Conservation (phyloP, 345 rosid genomes). For the Sonneratia caseolaris region DNA sequence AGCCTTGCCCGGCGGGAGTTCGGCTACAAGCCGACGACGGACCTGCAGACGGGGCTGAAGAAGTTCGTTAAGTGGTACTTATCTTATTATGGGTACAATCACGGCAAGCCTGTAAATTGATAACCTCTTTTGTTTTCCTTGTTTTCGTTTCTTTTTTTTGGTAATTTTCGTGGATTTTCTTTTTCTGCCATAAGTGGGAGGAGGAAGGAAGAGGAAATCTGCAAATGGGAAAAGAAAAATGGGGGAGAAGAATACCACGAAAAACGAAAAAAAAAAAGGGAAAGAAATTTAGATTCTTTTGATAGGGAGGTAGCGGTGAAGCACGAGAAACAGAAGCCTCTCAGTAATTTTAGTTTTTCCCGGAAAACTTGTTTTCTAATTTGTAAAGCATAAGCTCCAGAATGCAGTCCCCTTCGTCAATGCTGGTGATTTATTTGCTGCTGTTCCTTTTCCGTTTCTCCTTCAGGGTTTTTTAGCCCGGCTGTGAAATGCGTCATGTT, state of each 20-base stretch:
- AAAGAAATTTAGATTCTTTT: conserved; percentile 2
- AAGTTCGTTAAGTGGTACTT: conserved; percentile 30
- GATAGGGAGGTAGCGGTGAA: neutral
- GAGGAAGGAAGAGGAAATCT: neutral
- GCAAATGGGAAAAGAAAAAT: neutral
- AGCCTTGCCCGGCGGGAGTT: conserved; percentile 19
- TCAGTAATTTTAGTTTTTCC: neutral
- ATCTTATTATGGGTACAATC: conserved; percentile 26
- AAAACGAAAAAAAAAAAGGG: neutral
- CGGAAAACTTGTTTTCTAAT: neutral
- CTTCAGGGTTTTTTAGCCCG: neutral
- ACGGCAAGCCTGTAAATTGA: conserved; percentile 18
- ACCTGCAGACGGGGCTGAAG: conserved; percentile 26
- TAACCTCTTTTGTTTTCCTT: neutral
- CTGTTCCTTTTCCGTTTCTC: neutral
- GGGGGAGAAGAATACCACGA: neutral
- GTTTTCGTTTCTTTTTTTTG: neutral
- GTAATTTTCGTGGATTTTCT: conserved; percentile 2
- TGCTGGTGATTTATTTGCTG: neutral
- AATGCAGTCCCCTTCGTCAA: neutral
- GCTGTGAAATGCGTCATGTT: too few relatives aligned
- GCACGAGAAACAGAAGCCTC: neutral
- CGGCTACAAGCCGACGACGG: conserved; percentile 30
- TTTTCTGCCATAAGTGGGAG: neutral
- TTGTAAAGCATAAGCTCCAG: neutral